phyloP scores from a whole-genome alignment of 1,139 yeast genomes.

The Taphrina wiesneri region DNA sequence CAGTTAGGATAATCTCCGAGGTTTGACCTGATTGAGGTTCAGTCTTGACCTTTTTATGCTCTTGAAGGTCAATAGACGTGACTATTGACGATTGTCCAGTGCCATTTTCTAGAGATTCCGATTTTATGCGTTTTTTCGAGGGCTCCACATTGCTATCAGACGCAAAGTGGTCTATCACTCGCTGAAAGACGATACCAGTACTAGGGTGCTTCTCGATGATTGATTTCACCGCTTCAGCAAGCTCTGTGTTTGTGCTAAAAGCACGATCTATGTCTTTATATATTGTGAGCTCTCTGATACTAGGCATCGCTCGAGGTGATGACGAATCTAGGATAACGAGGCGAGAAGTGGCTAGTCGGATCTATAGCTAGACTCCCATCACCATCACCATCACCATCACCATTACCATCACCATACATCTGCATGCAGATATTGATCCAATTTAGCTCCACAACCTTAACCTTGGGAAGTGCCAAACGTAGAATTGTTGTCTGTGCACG shows the following conservation, averaged over 20 bases:
- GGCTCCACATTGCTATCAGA: neutral
- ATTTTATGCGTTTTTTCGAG: neutral
- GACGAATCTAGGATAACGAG: neutral
- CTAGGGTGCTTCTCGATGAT: constrained; percentile 1
- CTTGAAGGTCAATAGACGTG: neutral
- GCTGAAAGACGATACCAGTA: neutral
- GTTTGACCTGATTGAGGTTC: neutral
- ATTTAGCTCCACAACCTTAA: no score
- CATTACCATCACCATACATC: no score
- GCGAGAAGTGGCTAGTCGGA: neutral
- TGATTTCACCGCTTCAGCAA: neutral
- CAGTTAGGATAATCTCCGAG: neutral
- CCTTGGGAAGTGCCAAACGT: no score
- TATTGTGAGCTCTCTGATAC: neutral
- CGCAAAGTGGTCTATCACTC: neutral
- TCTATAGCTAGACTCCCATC: no score
- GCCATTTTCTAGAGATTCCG: neutral
- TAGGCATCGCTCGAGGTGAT: neutral
- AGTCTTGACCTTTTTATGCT: neutral
- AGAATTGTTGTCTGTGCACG: neutral
- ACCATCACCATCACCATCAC: no score
- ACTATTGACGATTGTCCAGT: neutral
- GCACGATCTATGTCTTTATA: neutral
- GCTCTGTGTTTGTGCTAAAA: neutral
- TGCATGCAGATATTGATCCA: no score